Evolutionary conservation across 1,139 yeast species (phyloP).

Genomic region (Hansenula lynferdii): DNA sequence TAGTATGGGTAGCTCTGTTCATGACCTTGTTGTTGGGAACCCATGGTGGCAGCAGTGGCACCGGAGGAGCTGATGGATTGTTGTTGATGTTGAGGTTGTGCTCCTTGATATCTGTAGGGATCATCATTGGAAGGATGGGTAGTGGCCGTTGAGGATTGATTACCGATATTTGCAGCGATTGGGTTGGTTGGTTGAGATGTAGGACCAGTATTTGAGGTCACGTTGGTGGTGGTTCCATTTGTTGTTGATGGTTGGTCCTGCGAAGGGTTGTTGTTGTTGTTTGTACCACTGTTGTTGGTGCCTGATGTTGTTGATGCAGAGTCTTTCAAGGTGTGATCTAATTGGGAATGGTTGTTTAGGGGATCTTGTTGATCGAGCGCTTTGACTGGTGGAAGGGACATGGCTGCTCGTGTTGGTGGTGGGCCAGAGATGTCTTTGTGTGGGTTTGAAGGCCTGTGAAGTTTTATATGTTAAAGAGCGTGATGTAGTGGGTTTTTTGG

Average conservation of each 20-base stretch:
- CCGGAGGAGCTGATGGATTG: neutral
- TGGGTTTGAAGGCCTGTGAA: too few species aligned
- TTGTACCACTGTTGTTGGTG: too few species aligned
- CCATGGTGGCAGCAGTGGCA: neutral
- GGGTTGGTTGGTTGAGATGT: neutral
- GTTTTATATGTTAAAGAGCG: too few species aligned
- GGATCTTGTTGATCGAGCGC: too few species aligned
- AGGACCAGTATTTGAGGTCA: too few species aligned
- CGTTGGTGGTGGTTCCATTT: neutral
- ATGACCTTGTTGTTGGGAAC: neutral
- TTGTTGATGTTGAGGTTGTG: neutral
- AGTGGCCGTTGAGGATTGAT: neutral
- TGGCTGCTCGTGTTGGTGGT: too few species aligned
- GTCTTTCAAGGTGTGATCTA: too few species aligned
- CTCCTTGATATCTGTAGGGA: conserved; percentile 1
- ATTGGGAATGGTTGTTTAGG: too few species aligned
- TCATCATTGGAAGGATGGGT: neutral
- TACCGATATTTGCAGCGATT: neutral
- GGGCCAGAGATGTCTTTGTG: too few species aligned
- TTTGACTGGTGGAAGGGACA: too few species aligned
- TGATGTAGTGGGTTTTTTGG: too few species aligned
- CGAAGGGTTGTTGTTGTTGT: neutral
- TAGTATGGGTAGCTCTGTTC: conserved; percentile 1
- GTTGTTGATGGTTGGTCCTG: neutral
- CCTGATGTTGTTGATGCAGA: too few species aligned